phyloP scores from a whole-genome alignment of 306 rosid species.

The Cyamopsis tetragonoloba region DNA sequence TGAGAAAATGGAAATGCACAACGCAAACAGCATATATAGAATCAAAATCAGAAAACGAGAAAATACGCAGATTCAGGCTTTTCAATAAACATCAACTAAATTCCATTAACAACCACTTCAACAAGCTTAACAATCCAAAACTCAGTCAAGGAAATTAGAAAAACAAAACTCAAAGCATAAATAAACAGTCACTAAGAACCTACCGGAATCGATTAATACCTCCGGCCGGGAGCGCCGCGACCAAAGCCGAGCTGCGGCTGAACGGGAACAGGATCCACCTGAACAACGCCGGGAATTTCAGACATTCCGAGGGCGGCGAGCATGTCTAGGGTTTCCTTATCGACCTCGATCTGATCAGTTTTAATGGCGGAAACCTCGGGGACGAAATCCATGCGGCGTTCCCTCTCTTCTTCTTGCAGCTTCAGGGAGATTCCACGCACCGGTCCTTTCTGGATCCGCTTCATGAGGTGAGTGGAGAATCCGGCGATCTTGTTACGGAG shows the following conservation, averaged over 20 bases:
- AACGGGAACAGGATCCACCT: slow-evolving; percentile 35
- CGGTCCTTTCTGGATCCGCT: slow-evolving; percentile 59
- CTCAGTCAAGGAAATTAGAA: no score
- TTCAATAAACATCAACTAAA: no score
- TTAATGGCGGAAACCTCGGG: slow-evolving; percentile 50
- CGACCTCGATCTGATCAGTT: slow-evolving; percentile 45
- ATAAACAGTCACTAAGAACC: no score
- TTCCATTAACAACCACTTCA: no score
- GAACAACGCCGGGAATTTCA: slow-evolving; percentile 34
- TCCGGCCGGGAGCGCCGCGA: slow-evolving; percentile 31
- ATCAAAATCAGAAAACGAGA: no score
- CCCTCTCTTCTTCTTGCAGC: slow-evolving; percentile 65
- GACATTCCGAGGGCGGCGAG: slow-evolving; percentile 41
- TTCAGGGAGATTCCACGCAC: slow-evolving; percentile 58
- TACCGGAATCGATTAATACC: slow-evolving; percentile 16
- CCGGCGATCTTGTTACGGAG: slow-evolving; percentile 62
- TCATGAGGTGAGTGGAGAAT: slow-evolving; percentile 59
- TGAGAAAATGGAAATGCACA: no score
- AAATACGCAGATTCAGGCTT: no score
- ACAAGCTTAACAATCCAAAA: no score
- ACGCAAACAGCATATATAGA: no score
- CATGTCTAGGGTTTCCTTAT: slow-evolving; percentile 60
- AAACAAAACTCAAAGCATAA: no score
- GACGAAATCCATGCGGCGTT: slow-evolving; percentile 65
- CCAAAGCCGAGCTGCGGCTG: slow-evolving; percentile 27